Evolutionary conservation across 495 filamentous ascomycete species (phyloP).

Genomic region (Filosporella fistucella): DNA sequence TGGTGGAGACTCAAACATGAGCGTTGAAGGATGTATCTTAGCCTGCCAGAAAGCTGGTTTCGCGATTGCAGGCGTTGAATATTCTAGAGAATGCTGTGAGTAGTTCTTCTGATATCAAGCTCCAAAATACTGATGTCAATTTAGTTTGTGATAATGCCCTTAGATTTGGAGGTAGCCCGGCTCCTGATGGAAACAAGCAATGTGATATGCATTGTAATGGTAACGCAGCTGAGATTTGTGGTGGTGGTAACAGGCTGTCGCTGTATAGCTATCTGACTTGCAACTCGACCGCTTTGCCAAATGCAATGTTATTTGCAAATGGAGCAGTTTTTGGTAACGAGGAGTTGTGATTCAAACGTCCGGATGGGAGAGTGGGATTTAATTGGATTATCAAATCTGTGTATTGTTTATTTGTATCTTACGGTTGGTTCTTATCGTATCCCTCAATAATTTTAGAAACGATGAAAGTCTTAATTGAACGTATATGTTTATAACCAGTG

Average conservation of each 20-base stretch:
- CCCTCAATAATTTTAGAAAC: no score
- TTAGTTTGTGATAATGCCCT: slow-evolving; percentile 47
- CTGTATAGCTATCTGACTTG: background rate
- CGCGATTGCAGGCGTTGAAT: slow-evolving; percentile 45
- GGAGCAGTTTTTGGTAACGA: no score
- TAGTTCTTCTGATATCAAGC: background rate
- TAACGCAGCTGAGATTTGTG: slow-evolving; percentile 49
- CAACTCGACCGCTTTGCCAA: background rate
- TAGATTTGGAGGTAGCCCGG: slow-evolving; percentile 32
- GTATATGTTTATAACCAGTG: no score
- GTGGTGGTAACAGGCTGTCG: slow-evolving; percentile 28
- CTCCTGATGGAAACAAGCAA: slow-evolving; percentile 24
- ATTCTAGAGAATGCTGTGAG: slow-evolving; percentile 30
- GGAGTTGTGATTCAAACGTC: no score
- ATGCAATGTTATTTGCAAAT: no score
- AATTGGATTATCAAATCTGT: no score
- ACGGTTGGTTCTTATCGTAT: no score
- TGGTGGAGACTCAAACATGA: slow-evolving; percentile 22
- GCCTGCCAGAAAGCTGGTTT: slow-evolving; percentile 38
- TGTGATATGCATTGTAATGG: slow-evolving; percentile 55
- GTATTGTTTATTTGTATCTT: no score
- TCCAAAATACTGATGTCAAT: background rate
- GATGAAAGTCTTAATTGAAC: no score
- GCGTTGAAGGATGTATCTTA: slow-evolving; percentile 31
- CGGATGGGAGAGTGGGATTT: no score